phyloP scores from a whole-genome alignment of 2,329 filamentous ascomycete genomes.

The Aspergillus flavus region DNA sequence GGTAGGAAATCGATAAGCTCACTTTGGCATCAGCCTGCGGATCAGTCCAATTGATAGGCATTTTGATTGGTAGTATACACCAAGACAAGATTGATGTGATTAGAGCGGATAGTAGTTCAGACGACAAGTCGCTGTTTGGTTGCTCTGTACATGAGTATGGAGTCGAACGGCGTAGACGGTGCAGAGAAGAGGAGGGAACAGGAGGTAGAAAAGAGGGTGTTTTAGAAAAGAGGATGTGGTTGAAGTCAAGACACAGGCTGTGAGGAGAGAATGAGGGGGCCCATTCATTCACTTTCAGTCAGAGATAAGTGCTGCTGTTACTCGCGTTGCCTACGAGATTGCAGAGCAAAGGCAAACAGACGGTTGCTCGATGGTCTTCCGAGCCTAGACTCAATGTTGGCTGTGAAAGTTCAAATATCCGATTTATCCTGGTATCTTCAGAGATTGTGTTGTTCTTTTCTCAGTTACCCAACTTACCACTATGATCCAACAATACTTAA shows the following conservation, averaged over 20 bases:
- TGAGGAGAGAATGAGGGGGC: neutral
- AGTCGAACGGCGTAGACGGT: neutral
- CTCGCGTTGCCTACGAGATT: neutral
- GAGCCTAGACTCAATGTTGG: too few relatives aligned
- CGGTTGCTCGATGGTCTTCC: neutral
- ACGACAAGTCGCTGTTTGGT: neutral
- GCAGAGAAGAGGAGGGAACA: neutral
- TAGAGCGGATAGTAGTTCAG: neutral
- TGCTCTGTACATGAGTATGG: neutral
- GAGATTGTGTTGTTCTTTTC: neutral
- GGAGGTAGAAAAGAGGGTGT: neutral
- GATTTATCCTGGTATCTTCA: neutral
- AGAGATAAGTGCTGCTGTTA: neutral
- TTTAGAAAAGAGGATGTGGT: neutral
- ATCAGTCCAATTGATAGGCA: conserved; percentile 33
- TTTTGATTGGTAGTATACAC: conserved; percentile 11
- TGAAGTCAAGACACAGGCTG: neutral
- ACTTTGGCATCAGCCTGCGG: conserved; percentile 32
- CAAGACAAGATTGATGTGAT: neutral
- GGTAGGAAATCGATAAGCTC: conserved; percentile 2
- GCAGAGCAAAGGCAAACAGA: neutral
- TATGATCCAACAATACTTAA: too few relatives aligned
- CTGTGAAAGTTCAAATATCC: neutral
- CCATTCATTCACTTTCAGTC: neutral
- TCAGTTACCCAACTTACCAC: neutral